Conservation (phyloP, 352 stramenopile genomes). For the Phytophthora citricola region DNA sequence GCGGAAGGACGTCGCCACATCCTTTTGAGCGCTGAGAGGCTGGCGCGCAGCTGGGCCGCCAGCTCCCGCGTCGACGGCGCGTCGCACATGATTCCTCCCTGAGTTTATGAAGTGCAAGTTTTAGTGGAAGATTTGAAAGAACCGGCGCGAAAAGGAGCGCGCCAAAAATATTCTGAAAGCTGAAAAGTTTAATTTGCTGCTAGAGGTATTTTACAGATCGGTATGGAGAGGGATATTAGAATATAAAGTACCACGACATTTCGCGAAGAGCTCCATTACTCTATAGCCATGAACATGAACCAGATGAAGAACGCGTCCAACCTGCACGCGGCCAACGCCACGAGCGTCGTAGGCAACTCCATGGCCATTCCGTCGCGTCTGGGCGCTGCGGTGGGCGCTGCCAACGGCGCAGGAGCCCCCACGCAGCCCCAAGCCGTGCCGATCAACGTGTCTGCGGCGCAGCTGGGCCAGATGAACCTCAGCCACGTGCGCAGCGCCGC, state of each 20-base stretch:
- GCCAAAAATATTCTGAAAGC: slow-evolving; percentile 7
- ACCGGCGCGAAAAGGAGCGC: slow-evolving; percentile 2
- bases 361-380: slow-evolving; percentile 72
- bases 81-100: slow-evolving; percentile 5
- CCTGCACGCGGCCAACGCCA: slow-evolving; percentile 83
- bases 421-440: slow-evolving; percentile 27
- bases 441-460: slow-evolving; percentile 38
- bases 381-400: slow-evolving; percentile 16
- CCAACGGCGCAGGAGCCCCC: slow-evolving; percentile 37
- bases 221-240: no score
- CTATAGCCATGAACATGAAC: slow-evolving; percentile 38
- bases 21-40: slow-evolving; percentile 59
- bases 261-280: no score
- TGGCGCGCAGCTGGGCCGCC: slow-evolving; percentile 45
- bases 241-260: no score
- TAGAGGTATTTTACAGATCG: not conserved
- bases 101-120: no score
- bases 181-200: not conserved
- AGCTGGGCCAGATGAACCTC: slow-evolving; percentile 55
- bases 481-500: slow-evolving; percentile 72
- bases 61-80: slow-evolving; percentile 20
- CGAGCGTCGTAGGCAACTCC: slow-evolving; percentile 79
- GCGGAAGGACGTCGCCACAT: slow-evolving; percentile 73
- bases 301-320: slow-evolving; percentile 67
- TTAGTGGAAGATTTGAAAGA: slow-evolving; percentile 4